Percentiles rank a stretch among this genome's conserved stretches.
Conservation (phyloP, 2,329 filamentous ascomycete species). For the Fusarium sacchari region DNA sequence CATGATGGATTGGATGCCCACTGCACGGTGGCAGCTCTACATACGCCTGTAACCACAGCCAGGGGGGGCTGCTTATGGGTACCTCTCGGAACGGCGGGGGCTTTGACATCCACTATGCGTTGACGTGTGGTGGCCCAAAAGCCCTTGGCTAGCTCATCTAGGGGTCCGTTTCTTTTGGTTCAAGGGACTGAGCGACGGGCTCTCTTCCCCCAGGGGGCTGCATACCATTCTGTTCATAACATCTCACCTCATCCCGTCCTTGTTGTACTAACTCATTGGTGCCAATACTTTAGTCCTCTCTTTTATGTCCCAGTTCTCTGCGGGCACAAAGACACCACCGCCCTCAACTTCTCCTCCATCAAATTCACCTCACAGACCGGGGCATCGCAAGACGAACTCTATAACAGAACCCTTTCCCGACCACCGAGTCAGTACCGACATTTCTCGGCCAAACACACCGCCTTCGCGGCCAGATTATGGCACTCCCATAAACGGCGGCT, state of each 20-base stretch:
- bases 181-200: slow-evolving; percentile 21
- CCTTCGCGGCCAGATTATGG: slow-evolving; percentile 55
- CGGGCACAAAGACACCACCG: slow-evolving; percentile 57
- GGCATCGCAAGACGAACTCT: slow-evolving; percentile 46
- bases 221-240: slow-evolving; percentile 39
- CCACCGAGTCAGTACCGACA: slow-evolving; percentile 49
- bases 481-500: slow-evolving; percentile 54
- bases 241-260: slow-evolving; percentile 40
- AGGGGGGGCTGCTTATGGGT: slow-evolving; percentile 29
- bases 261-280: slow-evolving; percentile 37
- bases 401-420: slow-evolving; percentile 48
- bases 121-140: slow-evolving; percentile 24
- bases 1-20: not conserved
- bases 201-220: slow-evolving; percentile 19
- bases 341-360: slow-evolving; percentile 57
- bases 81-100: slow-evolving; percentile 23
- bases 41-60: slow-evolving; percentile 23
- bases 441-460: slow-evolving; percentile 53
- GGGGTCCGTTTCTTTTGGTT: slow-evolving; percentile 20
- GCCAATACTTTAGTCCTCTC: slow-evolving; percentile 72
- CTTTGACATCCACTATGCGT: slow-evolving; percentile 21
- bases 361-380: slow-evolving; percentile 47
- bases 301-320: slow-evolving; percentile 85
- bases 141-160: slow-evolving; percentile 27
- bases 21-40: slow-evolving; percentile 6